Evolutionary conservation across 352 stramenopile species (phyloP).

Genomic region (Aphanomyces astaci): DNA sequence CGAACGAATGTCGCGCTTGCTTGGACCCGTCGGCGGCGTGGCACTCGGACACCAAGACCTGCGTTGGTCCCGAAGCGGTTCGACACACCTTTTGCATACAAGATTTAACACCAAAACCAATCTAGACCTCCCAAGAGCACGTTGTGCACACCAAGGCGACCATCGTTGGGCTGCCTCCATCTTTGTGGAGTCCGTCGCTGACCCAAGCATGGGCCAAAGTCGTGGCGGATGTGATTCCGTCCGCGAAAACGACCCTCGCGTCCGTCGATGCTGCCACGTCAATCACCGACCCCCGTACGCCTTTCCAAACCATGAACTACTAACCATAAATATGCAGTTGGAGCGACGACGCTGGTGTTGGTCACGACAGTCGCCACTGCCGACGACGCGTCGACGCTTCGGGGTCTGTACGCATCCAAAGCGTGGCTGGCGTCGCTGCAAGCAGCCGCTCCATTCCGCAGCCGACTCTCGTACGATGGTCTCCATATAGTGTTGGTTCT

Average conservation of each 20-base stretch:
- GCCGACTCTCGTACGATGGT: neutral
- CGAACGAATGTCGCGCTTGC: neutral
- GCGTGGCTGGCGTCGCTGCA: neutral
- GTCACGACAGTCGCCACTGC: neutral
- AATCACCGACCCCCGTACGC: neutral
- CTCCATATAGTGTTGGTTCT: too few species aligned
- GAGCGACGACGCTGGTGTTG: neutral
- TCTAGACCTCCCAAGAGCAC: neutral
- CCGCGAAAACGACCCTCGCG: neutral
- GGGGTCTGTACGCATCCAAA: neutral
- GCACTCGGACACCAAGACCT: neutral
- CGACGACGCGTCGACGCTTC: neutral
- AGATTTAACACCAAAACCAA: neutral
- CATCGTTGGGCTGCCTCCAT: neutral
- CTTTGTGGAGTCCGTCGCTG: neutral
- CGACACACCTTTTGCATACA: neutral
- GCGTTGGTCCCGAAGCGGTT: neutral
- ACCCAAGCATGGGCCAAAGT: neutral
- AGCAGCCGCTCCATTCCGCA: neutral
- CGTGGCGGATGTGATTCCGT: neutral
- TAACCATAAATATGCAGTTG: neutral
- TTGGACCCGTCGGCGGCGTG: neutral
- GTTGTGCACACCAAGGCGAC: neutral
- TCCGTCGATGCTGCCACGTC: neutral
- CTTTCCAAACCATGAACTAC: too few species aligned